Evolutionary conservation across 768 basidiomycete genomes (phyloP), one percentile per base, ranked within the genome.

Genomic region (Trametes punicea): DNA sequence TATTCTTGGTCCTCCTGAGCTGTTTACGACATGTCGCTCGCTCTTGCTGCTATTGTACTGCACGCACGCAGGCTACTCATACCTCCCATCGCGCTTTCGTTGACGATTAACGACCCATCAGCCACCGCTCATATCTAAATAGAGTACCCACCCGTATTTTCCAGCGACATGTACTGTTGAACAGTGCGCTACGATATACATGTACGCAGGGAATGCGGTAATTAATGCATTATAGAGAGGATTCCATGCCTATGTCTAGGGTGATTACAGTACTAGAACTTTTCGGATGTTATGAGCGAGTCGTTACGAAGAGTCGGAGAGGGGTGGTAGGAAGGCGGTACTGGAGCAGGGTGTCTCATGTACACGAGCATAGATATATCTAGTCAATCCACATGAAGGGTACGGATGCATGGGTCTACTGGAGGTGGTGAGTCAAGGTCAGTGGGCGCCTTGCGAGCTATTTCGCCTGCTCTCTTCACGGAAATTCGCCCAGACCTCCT

Each of bases 401-500:
- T 15, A 44, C 11, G 42, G 20, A 20, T 15, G 15, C 13, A 36
- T 36, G 25, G 11, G 42, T 8, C 4, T 21, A 3, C 16, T 18
- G 21, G 23, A 6, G 45, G 38, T 3, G 21, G 9, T 3, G 1
- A 9, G 21, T 9, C 2, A 30, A 11, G 46, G 18, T 33, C 29
- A 59, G 25, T 45, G 51, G 6, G 53, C 53, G 33, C 39, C 46
- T 21, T 55, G 58, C n/a, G 56, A 51, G 47, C 49, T 51, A 26
- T 52, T 60, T 30, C 58, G 41, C 25, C 29, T 53, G 49, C 55
- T 55, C 46, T 62, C 51, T 31, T 64, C 66, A 34, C 60, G 62
- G 42, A 76, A 66, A 18, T 68, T 64, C n/a, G 67, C 55, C 90
- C 90, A 91, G 8, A 77, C 78, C 18, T 88, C 86, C 62, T 83